Percentiles rank a stretch among this genome's conserved stretches.
Evolutionary conservation across 768 basidiomycete species (phyloP).

Genomic region (Pisolithus orientalis): DNA sequence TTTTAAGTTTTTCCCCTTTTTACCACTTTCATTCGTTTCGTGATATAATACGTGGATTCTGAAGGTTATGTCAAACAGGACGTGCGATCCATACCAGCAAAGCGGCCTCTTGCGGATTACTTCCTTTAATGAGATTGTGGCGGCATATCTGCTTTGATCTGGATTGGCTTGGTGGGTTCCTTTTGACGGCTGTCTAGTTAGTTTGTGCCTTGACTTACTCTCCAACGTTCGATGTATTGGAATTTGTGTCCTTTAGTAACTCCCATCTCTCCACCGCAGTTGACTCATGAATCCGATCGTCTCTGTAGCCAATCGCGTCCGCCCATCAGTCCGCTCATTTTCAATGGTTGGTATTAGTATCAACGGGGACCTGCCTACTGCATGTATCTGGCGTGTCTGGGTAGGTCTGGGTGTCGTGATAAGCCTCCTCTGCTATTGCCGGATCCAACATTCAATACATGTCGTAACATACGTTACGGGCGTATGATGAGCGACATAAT

Average conservation of each 20-base stretch:
- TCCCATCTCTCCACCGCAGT: constrained; percentile 4
- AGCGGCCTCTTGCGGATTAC: constrained; percentile 83
- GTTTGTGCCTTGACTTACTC: background rate
- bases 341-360: background rate
- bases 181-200: background rate
- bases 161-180: background rate
- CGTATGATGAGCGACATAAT: too few species aligned
- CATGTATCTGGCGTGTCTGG: background rate
- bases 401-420: background rate
- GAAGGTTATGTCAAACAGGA: constrained; percentile 43
- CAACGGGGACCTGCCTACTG: background rate
- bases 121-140: constrained; percentile 47
- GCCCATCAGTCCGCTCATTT: background rate
- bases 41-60: constrained; percentile 2
- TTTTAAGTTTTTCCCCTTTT: background rate
- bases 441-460: background rate
- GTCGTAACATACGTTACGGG: background rate
- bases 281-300: too few species aligned
- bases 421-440: background rate
- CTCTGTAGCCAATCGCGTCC: background rate
- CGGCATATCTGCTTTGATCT: constrained; percentile 6
- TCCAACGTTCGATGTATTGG: constrained; percentile 16
- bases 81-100: constrained; percentile 73
- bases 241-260: constrained; percentile 17
- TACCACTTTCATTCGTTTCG: background rate